These are phyloP conservation scores for Rhizophora apiculata DNA, from an alignment of 345 rosid genomes.

Conservation along the genomic window DNA sequence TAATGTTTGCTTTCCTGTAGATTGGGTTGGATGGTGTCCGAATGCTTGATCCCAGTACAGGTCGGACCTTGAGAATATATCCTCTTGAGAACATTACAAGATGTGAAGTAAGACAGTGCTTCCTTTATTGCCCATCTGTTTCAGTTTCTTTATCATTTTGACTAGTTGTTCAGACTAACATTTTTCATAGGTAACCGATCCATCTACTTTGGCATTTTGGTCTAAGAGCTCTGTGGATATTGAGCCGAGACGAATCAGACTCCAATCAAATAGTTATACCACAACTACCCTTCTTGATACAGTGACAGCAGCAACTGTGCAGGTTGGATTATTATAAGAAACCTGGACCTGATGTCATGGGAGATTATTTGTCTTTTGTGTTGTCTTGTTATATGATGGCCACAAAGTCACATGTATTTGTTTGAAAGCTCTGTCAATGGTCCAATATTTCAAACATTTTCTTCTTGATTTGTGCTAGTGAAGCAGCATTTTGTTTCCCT, in stretches of 20 bases:
- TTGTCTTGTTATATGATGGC: not conserved
- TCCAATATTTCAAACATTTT: no score
- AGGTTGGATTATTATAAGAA: slow-evolving; percentile 42
- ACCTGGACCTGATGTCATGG: not conserved
- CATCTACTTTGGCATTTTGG: slow-evolving; percentile 93
- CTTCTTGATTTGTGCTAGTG: not conserved
- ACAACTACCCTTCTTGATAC: slow-evolving; percentile 82
- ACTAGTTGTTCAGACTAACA: not conserved
- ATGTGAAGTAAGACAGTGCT: slow-evolving; percentile 69
- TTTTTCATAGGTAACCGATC: slow-evolving; percentile 52
- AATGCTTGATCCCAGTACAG: slow-evolving; percentile 89
- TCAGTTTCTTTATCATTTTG: not conserved
- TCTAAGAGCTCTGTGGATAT: slow-evolving; percentile 91
- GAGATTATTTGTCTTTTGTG: not conserved
- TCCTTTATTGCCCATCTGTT: not conserved
- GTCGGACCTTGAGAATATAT: slow-evolving; percentile 86
- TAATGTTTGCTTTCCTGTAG: slow-evolving; percentile 36
- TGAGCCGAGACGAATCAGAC: slow-evolving; percentile 86
- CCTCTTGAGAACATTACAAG: slow-evolving; percentile 88
- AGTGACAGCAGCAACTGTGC: slow-evolving; percentile 97
- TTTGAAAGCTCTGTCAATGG: no score
- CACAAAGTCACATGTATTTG: not conserved
- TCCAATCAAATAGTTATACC: slow-evolving; percentile 93
- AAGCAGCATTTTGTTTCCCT: not conserved
- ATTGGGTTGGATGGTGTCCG: slow-evolving; percentile 97